Base-by-base conservation (phyloP, 106 monocot species). In the Cymbidium sinense region DNA sequence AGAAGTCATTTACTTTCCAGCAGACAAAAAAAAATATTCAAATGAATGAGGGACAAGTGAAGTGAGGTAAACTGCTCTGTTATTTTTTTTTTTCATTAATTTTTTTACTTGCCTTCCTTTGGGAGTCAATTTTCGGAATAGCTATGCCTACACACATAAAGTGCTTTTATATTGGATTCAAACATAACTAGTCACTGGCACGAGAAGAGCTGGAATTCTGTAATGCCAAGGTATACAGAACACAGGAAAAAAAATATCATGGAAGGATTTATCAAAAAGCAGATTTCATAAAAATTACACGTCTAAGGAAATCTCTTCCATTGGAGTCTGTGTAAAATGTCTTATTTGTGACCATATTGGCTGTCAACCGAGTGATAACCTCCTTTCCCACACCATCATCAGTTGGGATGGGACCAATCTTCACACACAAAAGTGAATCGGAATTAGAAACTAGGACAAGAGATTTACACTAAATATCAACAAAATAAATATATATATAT, bases 281-380 rank as follows among this genome's bases (percentile, higher is more conserved):
- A 62, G 23, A 62, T 8, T 67, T 67, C 17, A 21, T 75, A 35
- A 1, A 80, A 77, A 64, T 34, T 85, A 92, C 92, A 81, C 89
- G 80, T 84, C 87, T 82, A 28, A 89, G 55, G 70, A 92, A 92
- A 82, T 92, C 89, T 82, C 92, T 85, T 69, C 92, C 92, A 82
- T 89, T 92, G 20, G 89, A 89, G 61, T 92, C 92, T 11, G 92
- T 89, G 67, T 87, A 89, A 71, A 92, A 92, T 82, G 81, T 85
- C 58, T 71, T 80, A 70, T 89, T 87, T 77, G 92, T 92, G 43
- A 67, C 83, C 89, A 92, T 85, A 62, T 87, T 84, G 67, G 92
- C 72, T 21, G 85, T 86, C 35, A 92, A 64, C 23, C 83, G 77
- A 41, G 87, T 89, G 55, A 89, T 85, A 21, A 92, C 80, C 74